Conservation (phyloP, 331 rosid genomes). For the Telfairia occidentalis region DNA sequence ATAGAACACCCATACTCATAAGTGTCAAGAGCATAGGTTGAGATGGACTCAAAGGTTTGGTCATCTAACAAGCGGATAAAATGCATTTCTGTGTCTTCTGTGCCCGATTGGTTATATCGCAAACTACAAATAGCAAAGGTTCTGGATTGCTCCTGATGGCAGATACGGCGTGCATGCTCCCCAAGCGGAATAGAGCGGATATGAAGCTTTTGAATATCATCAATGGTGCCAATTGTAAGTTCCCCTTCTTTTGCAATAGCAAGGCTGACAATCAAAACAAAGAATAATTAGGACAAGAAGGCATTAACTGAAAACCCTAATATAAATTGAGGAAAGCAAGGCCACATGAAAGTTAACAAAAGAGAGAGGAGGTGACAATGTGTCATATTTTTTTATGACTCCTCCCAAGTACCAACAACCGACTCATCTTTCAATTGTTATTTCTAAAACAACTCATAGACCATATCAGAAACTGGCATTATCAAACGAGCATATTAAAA, state of each 20-base stretch:
- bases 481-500: not conserved
- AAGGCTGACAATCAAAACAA: constrained; percentile 39
- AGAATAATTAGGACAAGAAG: not conserved
- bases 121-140: constrained; percentile 76
- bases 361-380: not conserved
- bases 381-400: too few species aligned
- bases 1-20: constrained; percentile 75
- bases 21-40: constrained; percentile 74
- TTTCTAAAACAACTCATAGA: not conserved
- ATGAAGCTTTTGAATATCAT: constrained; percentile 91
- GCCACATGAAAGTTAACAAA: not conserved
- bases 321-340: not conserved
- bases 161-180: constrained; percentile 81
- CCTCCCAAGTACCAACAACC: not conserved
- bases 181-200: constrained; percentile 84
- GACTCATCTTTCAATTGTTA: not conserved
- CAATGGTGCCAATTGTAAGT: constrained; percentile 90
- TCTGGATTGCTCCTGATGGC: constrained; percentile 93
- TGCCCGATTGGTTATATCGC: constrained; percentile 53
- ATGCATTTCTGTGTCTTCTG: constrained; percentile 76
- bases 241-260: constrained; percentile 95
- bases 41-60: constrained; percentile 71
- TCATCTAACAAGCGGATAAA: constrained; percentile 79
- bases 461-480: not conserved
- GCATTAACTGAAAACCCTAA: not conserved